Conservation (phyloP, 225 moss, liverwort and hornwort genomes). For the Anthoceros angustus region DNA sequence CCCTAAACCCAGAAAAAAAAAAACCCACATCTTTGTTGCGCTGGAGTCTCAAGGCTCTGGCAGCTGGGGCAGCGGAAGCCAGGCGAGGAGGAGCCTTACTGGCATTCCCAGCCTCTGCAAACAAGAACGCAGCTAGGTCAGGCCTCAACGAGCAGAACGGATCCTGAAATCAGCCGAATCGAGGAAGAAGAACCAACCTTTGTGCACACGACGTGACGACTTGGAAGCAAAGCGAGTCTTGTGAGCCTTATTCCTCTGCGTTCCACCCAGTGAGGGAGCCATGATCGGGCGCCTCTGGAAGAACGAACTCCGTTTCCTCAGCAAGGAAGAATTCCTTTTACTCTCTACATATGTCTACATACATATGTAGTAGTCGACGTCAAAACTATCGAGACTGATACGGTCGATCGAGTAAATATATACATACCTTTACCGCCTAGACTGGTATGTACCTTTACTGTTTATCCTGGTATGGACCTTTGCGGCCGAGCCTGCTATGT, state of each 20-base stretch:
- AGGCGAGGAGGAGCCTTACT: slow-evolving; percentile 37
- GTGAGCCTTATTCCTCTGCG: slow-evolving; percentile 91
- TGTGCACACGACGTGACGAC: slow-evolving; percentile 82
- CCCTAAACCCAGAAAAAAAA: background rate
- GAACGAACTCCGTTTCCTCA: no score
- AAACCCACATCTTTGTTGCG: slow-evolving; percentile 82
- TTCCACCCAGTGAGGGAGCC: slow-evolving; percentile 61
- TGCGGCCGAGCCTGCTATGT: no score
- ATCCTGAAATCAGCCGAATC: background rate
- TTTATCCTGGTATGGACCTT: no score
- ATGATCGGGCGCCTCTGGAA: background rate
- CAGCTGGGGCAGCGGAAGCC: slow-evolving; percentile 46
- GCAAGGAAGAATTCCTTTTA: no score
- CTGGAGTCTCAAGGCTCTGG: slow-evolving; percentile 52
- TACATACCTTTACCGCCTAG: no score
- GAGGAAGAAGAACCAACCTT: slow-evolving; percentile 9
- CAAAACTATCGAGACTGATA: background rate
- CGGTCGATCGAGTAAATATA: no score
- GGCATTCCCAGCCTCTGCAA: slow-evolving; percentile 29
- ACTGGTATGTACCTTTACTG: no score
- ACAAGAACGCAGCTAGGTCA: background rate
- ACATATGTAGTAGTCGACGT: no score
- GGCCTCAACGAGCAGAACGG: background rate
- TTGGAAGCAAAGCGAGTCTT: slow-evolving; percentile 89
- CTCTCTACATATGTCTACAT: no score